Conservation (phyloP, 2,329 filamentous ascomycete genomes). For the Cytospora piceae region DNA sequence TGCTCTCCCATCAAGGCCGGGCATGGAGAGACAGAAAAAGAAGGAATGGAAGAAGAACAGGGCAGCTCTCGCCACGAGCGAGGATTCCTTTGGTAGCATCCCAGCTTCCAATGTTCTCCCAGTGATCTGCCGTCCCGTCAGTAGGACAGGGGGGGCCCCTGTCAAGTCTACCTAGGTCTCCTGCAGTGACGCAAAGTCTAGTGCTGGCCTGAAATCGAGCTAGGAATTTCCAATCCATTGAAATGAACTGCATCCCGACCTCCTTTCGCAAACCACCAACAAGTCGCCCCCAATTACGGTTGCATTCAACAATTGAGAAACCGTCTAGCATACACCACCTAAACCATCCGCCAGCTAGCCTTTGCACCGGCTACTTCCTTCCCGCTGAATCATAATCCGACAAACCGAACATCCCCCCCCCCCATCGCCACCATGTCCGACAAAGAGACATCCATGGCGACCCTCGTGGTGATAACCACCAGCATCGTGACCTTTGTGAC, state of each 20-base stretch:
- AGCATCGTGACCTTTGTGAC: slow-evolving; percentile 73
- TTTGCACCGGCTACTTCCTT: neutral
- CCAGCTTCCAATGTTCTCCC: neutral
- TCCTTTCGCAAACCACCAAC: neutral
- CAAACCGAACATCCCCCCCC: neutral
- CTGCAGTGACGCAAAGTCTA: slow-evolving; percentile 28
- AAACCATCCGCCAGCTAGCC: neutral
- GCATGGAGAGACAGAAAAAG: too few species aligned
- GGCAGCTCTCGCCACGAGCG: too few species aligned
- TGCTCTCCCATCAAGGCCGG: too few species aligned
- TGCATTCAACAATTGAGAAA: neutral
- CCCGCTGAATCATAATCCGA: neutral
- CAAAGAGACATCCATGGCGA: slow-evolving; percentile 18
- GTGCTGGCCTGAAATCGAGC: slow-evolving; percentile 12
- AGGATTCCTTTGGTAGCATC: neutral
- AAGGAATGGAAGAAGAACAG: too few species aligned
- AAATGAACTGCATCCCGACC: neutral
- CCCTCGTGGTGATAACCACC: slow-evolving; percentile 67
- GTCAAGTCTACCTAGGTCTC: slow-evolving; percentile 1
- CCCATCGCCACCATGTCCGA: slow-evolving; percentile 6
- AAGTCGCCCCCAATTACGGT: neutral
- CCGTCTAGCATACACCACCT: neutral
- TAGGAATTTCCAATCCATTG: neutral
- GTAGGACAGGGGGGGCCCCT: slow-evolving; percentile 10
- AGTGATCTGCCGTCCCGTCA: slow-evolving; percentile 7